A percentile compares a stretch with the other conserved stretches of the same genome.
These are phyloP conservation scores for Metschnikowia cerradonensis DNA, from an alignment of 805 yeast species.

Conservation along the genomic window DNA sequence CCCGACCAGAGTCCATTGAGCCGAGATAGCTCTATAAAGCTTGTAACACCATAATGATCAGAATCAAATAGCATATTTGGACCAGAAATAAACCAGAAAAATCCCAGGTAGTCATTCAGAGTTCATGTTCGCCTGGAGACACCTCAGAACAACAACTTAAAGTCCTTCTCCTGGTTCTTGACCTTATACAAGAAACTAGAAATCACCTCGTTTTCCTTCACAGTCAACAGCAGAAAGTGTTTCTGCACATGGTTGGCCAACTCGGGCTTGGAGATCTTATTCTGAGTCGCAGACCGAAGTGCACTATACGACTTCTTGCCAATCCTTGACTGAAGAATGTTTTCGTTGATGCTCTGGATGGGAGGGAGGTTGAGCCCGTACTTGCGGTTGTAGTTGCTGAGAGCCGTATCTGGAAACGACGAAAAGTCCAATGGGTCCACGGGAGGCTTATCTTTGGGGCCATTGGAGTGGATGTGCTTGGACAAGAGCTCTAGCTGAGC, in stretches of 20 bases:
- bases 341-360: constrained; percentile 65
- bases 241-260: constrained; percentile 57
- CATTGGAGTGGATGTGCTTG: constrained; percentile 71
- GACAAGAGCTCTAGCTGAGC: constrained; percentile 64
- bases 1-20: too few species aligned
- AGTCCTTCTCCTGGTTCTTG: constrained; percentile 56
- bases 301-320: constrained; percentile 62
- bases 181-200: constrained; percentile 87
- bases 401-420: constrained; percentile 53
- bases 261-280: constrained; percentile 54
- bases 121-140: not conserved
- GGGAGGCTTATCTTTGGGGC: constrained; percentile 54
- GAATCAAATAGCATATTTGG: too few species aligned
- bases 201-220: constrained; percentile 79
- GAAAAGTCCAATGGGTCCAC: constrained; percentile 68
- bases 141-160: constrained; percentile 32
- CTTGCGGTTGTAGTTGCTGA: constrained; percentile 64
- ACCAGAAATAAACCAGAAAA: too few species aligned
- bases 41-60: too few species aligned
- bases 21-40: too few species aligned
- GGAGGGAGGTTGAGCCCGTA: constrained; percentile 56
- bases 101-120: too few species aligned
- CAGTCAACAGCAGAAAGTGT: constrained; percentile 58
- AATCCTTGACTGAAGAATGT: constrained; percentile 60
- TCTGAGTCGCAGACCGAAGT: constrained; percentile 21